Base-by-base conservation (phyloP, 768 basidiomycete species). In the Agrocybe praecox region DNA sequence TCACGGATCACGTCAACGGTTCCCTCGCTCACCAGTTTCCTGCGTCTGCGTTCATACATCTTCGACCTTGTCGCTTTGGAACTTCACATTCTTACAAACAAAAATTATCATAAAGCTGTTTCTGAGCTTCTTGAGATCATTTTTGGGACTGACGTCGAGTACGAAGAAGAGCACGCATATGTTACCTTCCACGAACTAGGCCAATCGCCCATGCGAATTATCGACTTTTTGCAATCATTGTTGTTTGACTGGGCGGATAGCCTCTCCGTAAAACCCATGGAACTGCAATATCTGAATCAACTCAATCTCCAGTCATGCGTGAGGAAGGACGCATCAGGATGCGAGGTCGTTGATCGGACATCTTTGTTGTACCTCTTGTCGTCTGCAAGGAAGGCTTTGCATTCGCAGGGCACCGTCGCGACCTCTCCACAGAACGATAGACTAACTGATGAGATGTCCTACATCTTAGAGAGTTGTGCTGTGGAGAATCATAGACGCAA, bases 231-330 rank as follows among this genome's bases (percentile, higher is more conserved):
- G 46, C 89, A 92, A 66, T 92, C 92, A 0, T 74, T 98, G 63
- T 86, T 88, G 67, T 89, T 98, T 61, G 88, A 91, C 52, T 98
- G 95, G 95, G 82, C 81, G 6, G 96, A 98, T 67, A 83, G 82
- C 55, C 72, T 92, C 43, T 69, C 76, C 12, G 83, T 87, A 1
- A 71, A 82, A 15, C 77, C 85, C 6, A 67, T 84, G 48, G 77
- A 87, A 19, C 68, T 92, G 53, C 80, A 88, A 55, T 87, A 90
- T 66, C 79, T 93, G 33, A 77, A 72, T 2, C 78, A 82, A 33
- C 71, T 95, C 42, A 85, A 91, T 62, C 75, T 95, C 21, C 81
- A 85, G 23, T 76, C 86, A 0, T 95, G 92, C 65, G 67, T 89
- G 11, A 85, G 86, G 11, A 74, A 74, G 52, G 88, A 95, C 63